These are phyloP conservation scores for Penicillium expansum DNA, from an alignment of 2,329 filamentous ascomycete species.

Conservation along the genomic window DNA sequence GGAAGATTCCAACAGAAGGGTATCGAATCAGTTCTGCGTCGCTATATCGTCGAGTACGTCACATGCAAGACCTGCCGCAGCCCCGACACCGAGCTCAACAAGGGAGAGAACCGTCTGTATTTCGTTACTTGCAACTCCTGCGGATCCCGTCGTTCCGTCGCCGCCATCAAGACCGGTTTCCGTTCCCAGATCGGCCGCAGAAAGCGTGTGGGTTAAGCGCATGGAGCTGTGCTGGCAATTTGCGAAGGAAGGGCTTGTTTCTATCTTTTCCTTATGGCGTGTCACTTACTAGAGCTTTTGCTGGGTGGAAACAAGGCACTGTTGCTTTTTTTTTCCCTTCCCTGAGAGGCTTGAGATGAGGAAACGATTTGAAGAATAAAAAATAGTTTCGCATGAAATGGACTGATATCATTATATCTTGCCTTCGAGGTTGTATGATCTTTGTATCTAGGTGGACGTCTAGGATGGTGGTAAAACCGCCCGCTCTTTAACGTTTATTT, in stretches of 20 bases:
- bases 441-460: neutral
- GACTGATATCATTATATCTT: slow-evolving; percentile 27
- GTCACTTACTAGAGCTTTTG: slow-evolving; percentile 19
- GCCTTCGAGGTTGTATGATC: neutral
- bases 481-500: neutral
- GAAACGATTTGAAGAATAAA: slow-evolving; percentile 26
- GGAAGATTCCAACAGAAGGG: slow-evolving; percentile 99
- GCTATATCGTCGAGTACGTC: slow-evolving; percentile 76
- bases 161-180: slow-evolving; percentile 99
- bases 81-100: slow-evolving; percentile 92
- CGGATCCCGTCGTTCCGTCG: slow-evolving; percentile 79
- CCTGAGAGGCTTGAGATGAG: slow-evolving; percentile 19
- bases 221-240: slow-evolving; percentile 12
- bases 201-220: slow-evolving; percentile 78
- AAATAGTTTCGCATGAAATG: slow-evolving; percentile 32
- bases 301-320: slow-evolving; percentile 17
- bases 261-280: slow-evolving; percentile 25
- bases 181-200: slow-evolving; percentile 98
- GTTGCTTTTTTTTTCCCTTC: slow-evolving; percentile 15
- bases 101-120: slow-evolving; percentile 98
- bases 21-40: slow-evolving; percentile 88
- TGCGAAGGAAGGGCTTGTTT: slow-evolving; percentile 18
- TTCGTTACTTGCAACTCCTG: slow-evolving; percentile 97
- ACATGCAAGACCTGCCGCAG: slow-evolving; percentile 98
- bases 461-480: neutral